Evolutionary conservation across 352 stramenopile genomes (phyloP).

Genomic region (Globisporangium takayamanum): DNA sequence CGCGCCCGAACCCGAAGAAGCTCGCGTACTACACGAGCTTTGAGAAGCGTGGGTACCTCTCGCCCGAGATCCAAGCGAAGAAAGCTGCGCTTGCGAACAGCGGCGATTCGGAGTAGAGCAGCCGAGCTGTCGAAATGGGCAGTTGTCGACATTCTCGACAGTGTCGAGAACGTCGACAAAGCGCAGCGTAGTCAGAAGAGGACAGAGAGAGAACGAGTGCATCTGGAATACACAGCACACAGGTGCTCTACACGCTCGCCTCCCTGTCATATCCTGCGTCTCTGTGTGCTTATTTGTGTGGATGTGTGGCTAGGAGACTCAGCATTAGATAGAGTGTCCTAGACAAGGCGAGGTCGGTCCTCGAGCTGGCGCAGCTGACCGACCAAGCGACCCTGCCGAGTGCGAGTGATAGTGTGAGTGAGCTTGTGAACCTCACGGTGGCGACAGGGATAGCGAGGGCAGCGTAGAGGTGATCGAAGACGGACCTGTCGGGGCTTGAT

Average conservation of each 20-base stretch:
- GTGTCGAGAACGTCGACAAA: not conserved
- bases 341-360: constrained; percentile 14
- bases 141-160: not conserved
- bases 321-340: not conserved
- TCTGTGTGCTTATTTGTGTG: not conserved
- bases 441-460: too few relatives aligned
- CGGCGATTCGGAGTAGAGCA: constrained; percentile 36
- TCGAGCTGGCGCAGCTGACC: constrained; percentile 11
- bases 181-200: not conserved
- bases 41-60: constrained; percentile 96
- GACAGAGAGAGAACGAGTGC: constrained; percentile 2
- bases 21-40: constrained; percentile 97
- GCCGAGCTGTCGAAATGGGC: not conserved
- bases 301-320: not conserved
- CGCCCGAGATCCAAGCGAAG: constrained; percentile 93
- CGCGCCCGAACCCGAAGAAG: constrained; percentile 93
- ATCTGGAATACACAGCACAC: constrained; percentile 9
- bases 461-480: too few relatives aligned
- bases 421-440: not conserved
- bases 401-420: not conserved
- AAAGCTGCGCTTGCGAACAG: constrained; percentile 49
- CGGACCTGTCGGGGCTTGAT: constrained; percentile 23
- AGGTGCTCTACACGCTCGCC: not conserved
- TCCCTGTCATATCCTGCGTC: not conserved
- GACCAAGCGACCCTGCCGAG: constrained; percentile 22